Percentiles rank a stretch among this genome's conserved stretches.
phyloP scores from a whole-genome alignment of 2,329 filamentous ascomycete species.

The Metarhizium guizhouense region DNA sequence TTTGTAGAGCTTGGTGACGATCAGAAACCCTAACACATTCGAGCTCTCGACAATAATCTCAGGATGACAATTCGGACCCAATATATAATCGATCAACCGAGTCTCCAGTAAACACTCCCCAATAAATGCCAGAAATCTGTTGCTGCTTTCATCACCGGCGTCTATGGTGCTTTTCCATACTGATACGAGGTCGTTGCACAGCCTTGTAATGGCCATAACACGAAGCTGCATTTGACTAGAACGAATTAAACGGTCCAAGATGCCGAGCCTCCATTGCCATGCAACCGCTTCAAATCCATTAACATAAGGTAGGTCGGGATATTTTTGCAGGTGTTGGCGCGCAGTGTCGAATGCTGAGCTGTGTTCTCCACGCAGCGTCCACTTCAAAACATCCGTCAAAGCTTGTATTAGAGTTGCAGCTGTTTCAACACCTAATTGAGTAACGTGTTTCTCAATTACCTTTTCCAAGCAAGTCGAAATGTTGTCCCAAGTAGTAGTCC shows the following conservation, averaged over 20 bases:
- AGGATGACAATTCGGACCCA: slow-evolving; percentile 85
- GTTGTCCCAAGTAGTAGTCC: slow-evolving; percentile 33
- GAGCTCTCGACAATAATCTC: slow-evolving; percentile 74
- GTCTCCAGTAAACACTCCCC: slow-evolving; percentile 60
- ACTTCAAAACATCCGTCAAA: slow-evolving; percentile 35
- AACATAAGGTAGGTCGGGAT: slow-evolving; percentile 28
- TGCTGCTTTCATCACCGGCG: slow-evolving; percentile 26
- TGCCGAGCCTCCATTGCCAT: slow-evolving; percentile 60
- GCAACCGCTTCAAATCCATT: slow-evolving; percentile 42
- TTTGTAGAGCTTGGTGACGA: slow-evolving; percentile 68
- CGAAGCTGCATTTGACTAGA: slow-evolving; percentile 88
- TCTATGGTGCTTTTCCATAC: slow-evolving; percentile 55
- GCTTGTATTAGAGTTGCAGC: slow-evolving; percentile 28
- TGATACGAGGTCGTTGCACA: slow-evolving; percentile 61
- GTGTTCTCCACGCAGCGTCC: slow-evolving; percentile 28
- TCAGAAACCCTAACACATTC: slow-evolving; percentile 81
- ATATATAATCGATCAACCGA: slow-evolving; percentile 74
- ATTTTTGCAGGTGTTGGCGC: slow-evolving; percentile 14
- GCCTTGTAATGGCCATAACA: slow-evolving; percentile 64
- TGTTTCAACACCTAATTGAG: slow-evolving; percentile 38
- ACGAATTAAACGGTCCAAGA: slow-evolving; percentile 63
- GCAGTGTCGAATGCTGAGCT: slow-evolving; percentile 23
- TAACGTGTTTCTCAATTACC: slow-evolving; percentile 48
- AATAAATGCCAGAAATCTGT: slow-evolving; percentile 54
- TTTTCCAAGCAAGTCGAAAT: slow-evolving; percentile 32